Evolutionary conservation across 306 rosid species (phyloP), one percentile per base, ranked within the genome.

Genomic region (Prunus mira): DNA sequence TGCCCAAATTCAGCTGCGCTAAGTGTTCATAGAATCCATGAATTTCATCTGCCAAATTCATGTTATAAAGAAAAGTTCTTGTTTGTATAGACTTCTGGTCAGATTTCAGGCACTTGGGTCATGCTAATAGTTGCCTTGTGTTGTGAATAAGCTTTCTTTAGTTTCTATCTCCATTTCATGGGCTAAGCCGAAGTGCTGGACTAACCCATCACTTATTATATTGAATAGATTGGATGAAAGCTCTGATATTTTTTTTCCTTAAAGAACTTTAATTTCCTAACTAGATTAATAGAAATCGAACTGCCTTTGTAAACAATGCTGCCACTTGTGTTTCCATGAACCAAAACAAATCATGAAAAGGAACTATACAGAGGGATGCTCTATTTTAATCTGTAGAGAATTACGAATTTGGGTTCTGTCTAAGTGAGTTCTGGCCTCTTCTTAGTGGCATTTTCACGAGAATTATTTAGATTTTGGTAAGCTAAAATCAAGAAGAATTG

Each of bases 11-110:
- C 67, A 58, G 67, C 50, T 32, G 20, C 46, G 69, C 69, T 11
- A 73, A 73, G 19, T 73, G 69, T 73, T 45, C 55, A 73, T 7
- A 46, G 25, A 43, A 45, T 18, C 60, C 45, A 61, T 61, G 47
- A 74, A 61, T 12, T 63, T 73, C 45, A 43, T 46, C 30, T 25
- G 22, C 58, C 19, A 32, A 74, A 18, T 46, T 74, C 78, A 61
- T 12, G 27, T 61, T 19, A 19, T 38, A 3, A 17, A 24, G 12
- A 9, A 22, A 57, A 57, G 12, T 57, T 57, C 11, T 54, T 54
- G 65, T 12, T 13, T 34, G 12, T 28, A 32, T 19, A 56, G 5
- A 43, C 17, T 73, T n/a, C 10, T 41, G 32, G 12, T 45, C 38
- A 12, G 34, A 18, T 54, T 61, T 58, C 25, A 24, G 43, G 25